Percentiles rank a stretch among this genome's conserved stretches.
These are phyloP conservation scores for Tetracladium setigerum DNA, from an alignment of 495 filamentous ascomycete genomes.

Conservation along the genomic window DNA sequence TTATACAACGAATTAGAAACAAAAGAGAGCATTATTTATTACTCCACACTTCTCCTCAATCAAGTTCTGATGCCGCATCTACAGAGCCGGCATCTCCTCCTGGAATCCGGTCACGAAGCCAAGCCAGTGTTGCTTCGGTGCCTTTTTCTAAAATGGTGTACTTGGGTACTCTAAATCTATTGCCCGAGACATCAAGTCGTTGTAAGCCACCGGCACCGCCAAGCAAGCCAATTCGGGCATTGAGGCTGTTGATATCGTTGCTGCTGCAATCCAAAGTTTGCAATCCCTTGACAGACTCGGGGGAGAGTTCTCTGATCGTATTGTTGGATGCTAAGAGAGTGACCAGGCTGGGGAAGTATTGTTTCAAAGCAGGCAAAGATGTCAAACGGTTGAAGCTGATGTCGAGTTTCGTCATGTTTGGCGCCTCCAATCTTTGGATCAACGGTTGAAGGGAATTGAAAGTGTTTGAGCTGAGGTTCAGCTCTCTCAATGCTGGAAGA, in stretches of 20 bases:
- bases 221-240: slow-evolving; percentile 69
- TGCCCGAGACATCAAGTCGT: slow-evolving; percentile 60
- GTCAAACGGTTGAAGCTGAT: slow-evolving; percentile 72
- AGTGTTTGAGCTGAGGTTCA: slow-evolving; percentile 64
- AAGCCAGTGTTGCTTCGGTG: slow-evolving; percentile 77
- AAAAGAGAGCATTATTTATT: no score
- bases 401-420: slow-evolving; percentile 66
- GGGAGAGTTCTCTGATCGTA: slow-evolving; percentile 58
- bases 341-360: slow-evolving; percentile 56
- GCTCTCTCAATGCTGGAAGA: slow-evolving; percentile 64
- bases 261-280: slow-evolving; percentile 69
- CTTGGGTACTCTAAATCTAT: slow-evolving; percentile 78
- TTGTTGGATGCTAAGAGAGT: slow-evolving; percentile 72
- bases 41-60: slow-evolving; percentile 1
- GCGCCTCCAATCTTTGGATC: slow-evolving; percentile 55
- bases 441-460: slow-evolving; percentile 60
- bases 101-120: slow-evolving; percentile 72
- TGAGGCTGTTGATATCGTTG: slow-evolving; percentile 72
- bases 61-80: slow-evolving; percentile 1
- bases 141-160: slow-evolving; percentile 82
- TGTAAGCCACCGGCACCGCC: slow-evolving; percentile 48
- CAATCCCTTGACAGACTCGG: slow-evolving; percentile 67
- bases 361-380: slow-evolving; percentile 46
- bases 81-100: slow-evolving; percentile 40
- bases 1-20: no score